Evolutionary conservation across 1,139 yeast genomes (phyloP), one percentile per base, ranked within the genome.

Genomic region (Barnettozyma hawaiiensis): DNA sequence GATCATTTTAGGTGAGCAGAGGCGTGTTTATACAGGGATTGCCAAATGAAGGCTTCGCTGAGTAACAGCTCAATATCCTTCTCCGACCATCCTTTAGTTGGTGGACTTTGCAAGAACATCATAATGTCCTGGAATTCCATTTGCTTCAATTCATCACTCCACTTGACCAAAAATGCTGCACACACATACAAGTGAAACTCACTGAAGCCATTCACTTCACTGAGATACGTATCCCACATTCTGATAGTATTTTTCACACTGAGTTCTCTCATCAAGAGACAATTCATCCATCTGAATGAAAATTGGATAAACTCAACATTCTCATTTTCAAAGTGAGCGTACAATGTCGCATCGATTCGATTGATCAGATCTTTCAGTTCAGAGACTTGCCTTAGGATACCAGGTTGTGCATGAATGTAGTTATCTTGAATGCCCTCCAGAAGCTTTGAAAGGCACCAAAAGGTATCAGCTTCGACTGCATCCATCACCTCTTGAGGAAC

Each of bases 281-380:
- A 92, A 64, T 94, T 92, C 97, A 94, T 94, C 99, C 99, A 92
- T 52, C 99, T 73, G 66, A 92, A 94, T 23, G 96, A 78, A 64
- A 92, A 92, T 61, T 94, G 98, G 52, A 94, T 79, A 59, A 92
- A 92, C 61, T 92, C 97, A 16, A 92, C 78, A 35, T 84, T 85
- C 61, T 92, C 97, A 2, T 64, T 60, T 44, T 82, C 82, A 51
- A 92, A 75, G 65, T 92, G 98, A 35, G 70, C 69, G 35, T 81
- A 80, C 34, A 92, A 68, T 24, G 76, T 81, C 3, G 73, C 63
- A 58, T 94, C 97, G 43, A 92, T 90, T 48, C 95, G 74, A 46
- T 79, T 75, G 19, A 90, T 85, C 44, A 92, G 69, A 49, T 82
- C 89, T 42, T 80, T 76, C 48, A 92, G 67, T 52, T 85, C 95